A percentile compares a stretch with the other conserved stretches of the same genome.
These are phyloP conservation scores for Penicillium sp. DNA, from an alignment of 2,329 filamentous ascomycete genomes.

Conservation along the genomic window DNA sequence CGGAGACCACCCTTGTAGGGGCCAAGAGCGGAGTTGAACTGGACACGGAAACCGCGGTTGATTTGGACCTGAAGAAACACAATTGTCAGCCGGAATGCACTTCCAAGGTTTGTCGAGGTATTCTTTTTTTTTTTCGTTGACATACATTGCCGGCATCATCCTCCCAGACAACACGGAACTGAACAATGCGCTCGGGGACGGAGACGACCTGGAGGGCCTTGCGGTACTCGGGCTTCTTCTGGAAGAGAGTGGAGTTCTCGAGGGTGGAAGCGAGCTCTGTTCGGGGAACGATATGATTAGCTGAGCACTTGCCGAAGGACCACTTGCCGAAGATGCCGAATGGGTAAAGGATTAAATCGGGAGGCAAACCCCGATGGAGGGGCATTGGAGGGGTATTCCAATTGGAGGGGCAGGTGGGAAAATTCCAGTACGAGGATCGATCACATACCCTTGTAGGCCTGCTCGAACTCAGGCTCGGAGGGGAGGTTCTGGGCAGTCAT, in stretches of 20 bases:
- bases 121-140: background rate
- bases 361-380: background rate
- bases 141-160: conserved; percentile 72
- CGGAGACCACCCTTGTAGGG: conserved; percentile 98
- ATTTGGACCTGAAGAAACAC: conserved; percentile 65
- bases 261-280: conserved; percentile 92
- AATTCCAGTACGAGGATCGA: background rate
- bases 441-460: conserved; percentile 86
- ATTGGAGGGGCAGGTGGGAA: conserved; percentile 3
- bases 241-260: conserved; percentile 88
- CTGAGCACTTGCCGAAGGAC: conserved; percentile 6
- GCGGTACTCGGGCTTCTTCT: conserved; percentile 92
- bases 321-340: conserved; percentile 23
- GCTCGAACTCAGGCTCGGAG: conserved; percentile 94
- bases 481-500: conserved; percentile 76
- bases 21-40: conserved; percentile 97
- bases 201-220: conserved; percentile 84
- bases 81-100: background rate
- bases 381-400: background rate
- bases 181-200: conserved; percentile 91
- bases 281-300: conserved; percentile 10
- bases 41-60: conserved; percentile 93
- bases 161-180: conserved; percentile 98
- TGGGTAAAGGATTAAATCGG: conserved; percentile 6
- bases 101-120: background rate